Evolutionary conservation across 148 eudicot species (phyloP), one percentile per base, ranked within the genome.

Genomic region (Tetragonia tetragonoides): DNA sequence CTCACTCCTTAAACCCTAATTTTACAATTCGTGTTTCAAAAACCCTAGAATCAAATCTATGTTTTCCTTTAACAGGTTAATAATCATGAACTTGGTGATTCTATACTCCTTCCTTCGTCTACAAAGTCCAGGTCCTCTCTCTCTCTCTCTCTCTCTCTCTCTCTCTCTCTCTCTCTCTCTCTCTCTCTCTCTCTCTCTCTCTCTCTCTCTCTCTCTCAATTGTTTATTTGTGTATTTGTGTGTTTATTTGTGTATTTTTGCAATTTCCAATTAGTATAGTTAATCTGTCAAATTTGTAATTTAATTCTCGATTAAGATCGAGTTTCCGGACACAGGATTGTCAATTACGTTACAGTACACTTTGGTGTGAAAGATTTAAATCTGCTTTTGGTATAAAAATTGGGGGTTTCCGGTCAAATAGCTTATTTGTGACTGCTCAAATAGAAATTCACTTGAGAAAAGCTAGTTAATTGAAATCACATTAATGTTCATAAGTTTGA

Each of bases 91-190:
- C 56, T 28, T 9, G 38, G 10, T 62, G 78, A 59, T 57, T 78
- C 85, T 75, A n/a, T n/a, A n/a, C n/a, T n/a, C n/a, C n/a, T 6
- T 78, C 78, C 77, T 83, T 78, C 72, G 73, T 89, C 73, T 87
- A 87, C 83, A 85, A 83, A 74, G 75, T 86, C 74, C 69, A 77
- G 85, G 92, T 88, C 46, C 66, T 72, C 5, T 4, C 18, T 51
- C 44, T 21, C 20, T 51, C 54, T 38, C 9, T 28, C 6, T 5
- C 8, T 10, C 4, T 16, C 9, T 42, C 3, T 74, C n/a, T n/a
- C n/a, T n/a, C n/a, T n/a, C n/a, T n/a, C n/a, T n/a, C n/a, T n/a
- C n/a, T n/a, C n/a, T n/a, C n/a, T n/a, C n/a, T n/a, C n/a, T n/a
- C n/a, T n/a, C n/a, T n/a, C n/a, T n/a, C n/a, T n/a, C n/a, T n/a